Evolutionary conservation across 2,329 filamentous ascomycete genomes (phyloP).

Genomic region (Bipolaris oryzae): DNA sequence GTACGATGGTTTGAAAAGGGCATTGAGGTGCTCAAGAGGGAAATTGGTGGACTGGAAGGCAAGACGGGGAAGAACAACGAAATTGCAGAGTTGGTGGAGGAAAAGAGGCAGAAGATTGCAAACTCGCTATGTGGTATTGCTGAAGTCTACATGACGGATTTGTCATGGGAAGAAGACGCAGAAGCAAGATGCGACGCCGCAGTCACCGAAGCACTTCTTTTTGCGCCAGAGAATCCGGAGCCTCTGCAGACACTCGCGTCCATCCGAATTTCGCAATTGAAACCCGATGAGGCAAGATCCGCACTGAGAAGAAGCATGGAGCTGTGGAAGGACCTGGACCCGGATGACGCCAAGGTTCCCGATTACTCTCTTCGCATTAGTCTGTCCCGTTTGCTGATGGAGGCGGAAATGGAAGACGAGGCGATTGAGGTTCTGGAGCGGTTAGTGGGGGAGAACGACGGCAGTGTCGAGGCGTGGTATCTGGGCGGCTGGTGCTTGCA

Average conservation of each 20-base stretch:
- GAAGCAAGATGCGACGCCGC: slow-evolving; percentile 86
- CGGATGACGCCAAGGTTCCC: slow-evolving; percentile 74
- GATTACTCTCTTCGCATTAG: slow-evolving; percentile 87
- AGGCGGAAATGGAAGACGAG: slow-evolving; percentile 83
- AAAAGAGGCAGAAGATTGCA: slow-evolving; percentile 81
- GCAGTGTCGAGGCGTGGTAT: slow-evolving; percentile 96
- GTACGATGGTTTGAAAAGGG: slow-evolving; percentile 70
- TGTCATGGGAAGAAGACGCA: slow-evolving; percentile 88
- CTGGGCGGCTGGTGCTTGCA: slow-evolving; percentile 93
- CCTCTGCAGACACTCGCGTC: slow-evolving; percentile 96
- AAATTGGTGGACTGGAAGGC: slow-evolving; percentile 68
- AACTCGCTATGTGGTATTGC: slow-evolving; percentile 92
- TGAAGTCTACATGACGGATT: slow-evolving; percentile 98
- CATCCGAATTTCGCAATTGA: slow-evolving; percentile 86
- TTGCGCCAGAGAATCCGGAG: slow-evolving; percentile 81
- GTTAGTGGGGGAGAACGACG: slow-evolving; percentile 85
- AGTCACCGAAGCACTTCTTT: slow-evolving; percentile 86
- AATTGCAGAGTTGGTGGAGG: slow-evolving; percentile 55
- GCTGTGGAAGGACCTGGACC: slow-evolving; percentile 79
- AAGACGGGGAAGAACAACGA: slow-evolving; percentile 45
- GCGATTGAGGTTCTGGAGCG: slow-evolving; percentile 85
- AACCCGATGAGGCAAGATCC: slow-evolving; percentile 77
- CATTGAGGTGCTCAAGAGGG: slow-evolving; percentile 71
- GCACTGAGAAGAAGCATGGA: slow-evolving; percentile 80
- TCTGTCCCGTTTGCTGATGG: slow-evolving; percentile 84